Conservation (phyloP, 164 flowering plant species). For the Hamamelis virginiana region DNA sequence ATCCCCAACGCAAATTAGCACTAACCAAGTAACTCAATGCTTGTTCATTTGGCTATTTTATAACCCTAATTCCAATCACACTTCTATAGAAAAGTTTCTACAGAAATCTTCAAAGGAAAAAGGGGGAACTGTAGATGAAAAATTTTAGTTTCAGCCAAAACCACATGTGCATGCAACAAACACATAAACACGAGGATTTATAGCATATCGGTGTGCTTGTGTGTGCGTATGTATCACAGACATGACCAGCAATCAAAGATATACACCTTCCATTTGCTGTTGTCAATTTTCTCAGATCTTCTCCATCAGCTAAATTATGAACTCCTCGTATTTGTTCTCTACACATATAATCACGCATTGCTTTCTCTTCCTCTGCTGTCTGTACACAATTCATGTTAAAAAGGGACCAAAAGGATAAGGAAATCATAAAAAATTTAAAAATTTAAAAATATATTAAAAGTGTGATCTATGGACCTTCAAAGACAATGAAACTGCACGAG, state of each 20-base stretch:
- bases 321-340: background rate
- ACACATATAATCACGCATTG: slow-evolving; percentile 11
- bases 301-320: background rate
- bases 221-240: background rate
- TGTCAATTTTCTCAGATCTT: background rate
- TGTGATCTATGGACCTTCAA: slow-evolving; percentile 24
- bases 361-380: slow-evolving; percentile 35
- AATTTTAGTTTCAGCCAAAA: too few relatives aligned
- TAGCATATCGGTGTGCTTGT: background rate
- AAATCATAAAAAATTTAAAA: background rate
- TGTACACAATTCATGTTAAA: slow-evolving; percentile 15
- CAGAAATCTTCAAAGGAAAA: background rate
- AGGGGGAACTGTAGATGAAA: too few relatives aligned
- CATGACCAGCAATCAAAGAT: background rate
- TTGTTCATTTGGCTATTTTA: background rate
- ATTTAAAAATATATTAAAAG: background rate
- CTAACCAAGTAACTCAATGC: too few relatives aligned
- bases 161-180: too few relatives aligned
- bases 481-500: slow-evolving; percentile 35
- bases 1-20: background rate
- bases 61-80: background rate
- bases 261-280: slow-evolving; percentile 13
- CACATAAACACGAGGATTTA: background rate
- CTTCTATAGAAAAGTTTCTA: background rate
- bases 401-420: background rate